Evolutionary conservation across 352 stramenopile genomes (phyloP).

Genomic region (Phytophthora boehmeriae): DNA sequence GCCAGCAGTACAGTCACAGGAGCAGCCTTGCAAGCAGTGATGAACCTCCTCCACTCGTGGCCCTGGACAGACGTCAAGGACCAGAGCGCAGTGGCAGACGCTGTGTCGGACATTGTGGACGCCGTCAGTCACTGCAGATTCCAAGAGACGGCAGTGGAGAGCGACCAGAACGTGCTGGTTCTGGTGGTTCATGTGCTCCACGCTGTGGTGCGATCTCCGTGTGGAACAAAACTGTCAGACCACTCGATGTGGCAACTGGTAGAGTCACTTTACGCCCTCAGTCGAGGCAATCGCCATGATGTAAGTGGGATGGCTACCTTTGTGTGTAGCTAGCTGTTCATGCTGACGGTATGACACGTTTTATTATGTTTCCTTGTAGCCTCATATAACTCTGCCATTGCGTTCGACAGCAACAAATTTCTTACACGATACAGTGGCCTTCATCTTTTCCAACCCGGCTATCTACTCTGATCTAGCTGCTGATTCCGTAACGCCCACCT

Average conservation of each 20-base stretch:
- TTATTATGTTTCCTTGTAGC: constrained; percentile 29
- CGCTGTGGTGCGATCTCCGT: constrained; percentile 91
- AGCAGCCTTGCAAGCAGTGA: constrained; percentile 92
- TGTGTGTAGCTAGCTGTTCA: neutral
- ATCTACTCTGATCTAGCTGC: constrained; percentile 49
- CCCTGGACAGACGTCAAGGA: constrained; percentile 58
- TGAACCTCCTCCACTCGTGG: constrained; percentile 95
- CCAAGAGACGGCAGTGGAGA: constrained; percentile 92
- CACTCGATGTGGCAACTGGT: constrained; percentile 95
- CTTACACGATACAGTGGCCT: constrained; percentile 64
- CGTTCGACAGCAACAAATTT: constrained; percentile 67
- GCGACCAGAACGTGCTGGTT: constrained; percentile 91
- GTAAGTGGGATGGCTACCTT: constrained; percentile 35
- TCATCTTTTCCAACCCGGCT: constrained; percentile 63
- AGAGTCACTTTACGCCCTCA: constrained; percentile 95
- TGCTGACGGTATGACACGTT: neutral
- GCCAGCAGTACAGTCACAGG: constrained; percentile 93
- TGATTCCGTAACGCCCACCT: neutral
- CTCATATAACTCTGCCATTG: constrained; percentile 64
- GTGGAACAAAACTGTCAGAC: constrained; percentile 83
- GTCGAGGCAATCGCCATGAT: constrained; percentile 61
- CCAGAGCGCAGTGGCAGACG: constrained; percentile 45
- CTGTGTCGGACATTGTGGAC: constrained; percentile 88
- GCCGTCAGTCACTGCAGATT: constrained; percentile 94
- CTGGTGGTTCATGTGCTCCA: constrained; percentile 95